Evolutionary conservation across 75 land plant species (phyloP), one percentile per base, ranked within the genome.

Genomic region (Pinus tabuliformis): DNA sequence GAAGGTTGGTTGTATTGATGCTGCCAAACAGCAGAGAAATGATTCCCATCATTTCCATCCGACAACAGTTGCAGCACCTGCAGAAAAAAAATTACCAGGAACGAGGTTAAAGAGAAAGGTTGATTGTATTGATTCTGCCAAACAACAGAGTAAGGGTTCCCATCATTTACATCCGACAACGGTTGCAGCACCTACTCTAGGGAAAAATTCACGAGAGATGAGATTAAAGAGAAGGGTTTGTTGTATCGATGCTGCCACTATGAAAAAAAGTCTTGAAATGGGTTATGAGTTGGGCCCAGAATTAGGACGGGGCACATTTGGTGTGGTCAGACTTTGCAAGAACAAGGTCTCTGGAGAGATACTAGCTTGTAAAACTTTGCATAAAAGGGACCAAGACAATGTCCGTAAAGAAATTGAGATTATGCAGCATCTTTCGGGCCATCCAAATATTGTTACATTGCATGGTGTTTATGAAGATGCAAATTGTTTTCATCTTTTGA

Each of bases 321-420:
- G 96, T 28, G 80, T 87, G 4, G 93, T 93, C 22, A 75, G 87
- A 70, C 7, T 85, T 56, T 91, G 91, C 70, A 56, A 61, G 58
- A 81, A 80, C 58, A 86, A 66, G 60, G 37, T 56, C 56, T 83
- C 68, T 75, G 88, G 93, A 26, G 86, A 62, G 17, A 82, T 83
- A 39, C 88, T 85, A 74, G 98, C 98, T 2, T 95, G 98, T 83
- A 95, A 95, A 68, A 83, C 89, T 12, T 71, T 95, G 75, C 20
- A 61, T 30, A 95, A 93, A 78, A 73, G 75, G 14, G 91, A 91
- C 9, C 87, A 85, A 71, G 87, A 89, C 59, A 85, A 86, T 24
- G 98, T 89, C 15, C 93, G 86, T 39, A 64, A 84, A 72, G 98
- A 95, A 79, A 91, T 95, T 58, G 93, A 95, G 78, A 93, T 95